A percentile compares a stretch with the other conserved stretches of the same genome.
These are phyloP conservation scores for Penicillium atrosanguineum DNA, from an alignment of 495 filamentous ascomycete species.

Conservation along the genomic window DNA sequence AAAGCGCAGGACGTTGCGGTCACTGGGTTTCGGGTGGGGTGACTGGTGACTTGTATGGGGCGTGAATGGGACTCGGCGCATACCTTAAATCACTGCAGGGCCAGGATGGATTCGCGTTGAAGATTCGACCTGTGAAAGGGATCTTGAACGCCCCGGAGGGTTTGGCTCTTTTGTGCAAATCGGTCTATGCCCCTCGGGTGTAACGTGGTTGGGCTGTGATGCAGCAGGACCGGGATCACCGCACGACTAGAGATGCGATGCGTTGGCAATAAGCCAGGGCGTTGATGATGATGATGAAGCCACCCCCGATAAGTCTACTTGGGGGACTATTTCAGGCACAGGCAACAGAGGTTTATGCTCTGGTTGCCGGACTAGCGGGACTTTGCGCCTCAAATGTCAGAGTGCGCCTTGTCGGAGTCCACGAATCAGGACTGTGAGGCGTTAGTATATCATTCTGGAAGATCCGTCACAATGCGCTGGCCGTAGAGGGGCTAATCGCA, in stretches of 20 bases:
- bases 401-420: constrained; percentile 16
- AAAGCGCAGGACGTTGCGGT: constrained; percentile 42
- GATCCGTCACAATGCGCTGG: constrained; percentile 31
- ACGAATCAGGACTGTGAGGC: constrained; percentile 25
- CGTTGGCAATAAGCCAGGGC: constrained; percentile 40
- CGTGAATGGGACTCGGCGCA: constrained; percentile 28
- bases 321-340: constrained; percentile 32
- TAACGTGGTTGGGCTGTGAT: constrained; percentile 54
- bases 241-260: constrained; percentile 43
- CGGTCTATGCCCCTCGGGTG: constrained; percentile 36
- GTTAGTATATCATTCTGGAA: constrained; percentile 30
- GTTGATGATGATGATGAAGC: constrained; percentile 23
- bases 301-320: constrained; percentile 26
- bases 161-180: constrained; percentile 41
- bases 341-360: constrained; percentile 18
- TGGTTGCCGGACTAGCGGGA: constrained; percentile 24
- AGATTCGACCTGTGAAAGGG: constrained; percentile 11
- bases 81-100: constrained; percentile 31
- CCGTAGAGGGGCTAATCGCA: constrained; percentile 13
- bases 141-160: constrained; percentile 30
- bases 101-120: constrained; percentile 3
- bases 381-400: constrained; percentile 24
- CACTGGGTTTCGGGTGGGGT: constrained; percentile 43
- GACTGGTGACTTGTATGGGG: neutral
- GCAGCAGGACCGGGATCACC: constrained; percentile 38